Evolutionary conservation across 345 rosid species (phyloP), one percentile per base, ranked within the genome.

Genomic region (Ceriops tagal): DNA sequence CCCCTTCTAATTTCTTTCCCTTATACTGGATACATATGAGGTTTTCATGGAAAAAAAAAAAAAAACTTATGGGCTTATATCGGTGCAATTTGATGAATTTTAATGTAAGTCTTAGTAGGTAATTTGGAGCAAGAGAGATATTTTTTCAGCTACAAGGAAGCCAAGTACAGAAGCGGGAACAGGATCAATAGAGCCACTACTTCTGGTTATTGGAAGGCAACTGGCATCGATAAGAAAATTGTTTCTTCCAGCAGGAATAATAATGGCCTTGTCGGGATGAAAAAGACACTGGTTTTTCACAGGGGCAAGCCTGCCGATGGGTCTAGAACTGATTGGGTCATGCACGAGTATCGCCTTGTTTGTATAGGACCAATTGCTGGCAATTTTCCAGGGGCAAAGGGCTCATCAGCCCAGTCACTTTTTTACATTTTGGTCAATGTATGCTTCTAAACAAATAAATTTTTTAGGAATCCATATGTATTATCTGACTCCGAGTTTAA

Each of bases 131-230:
- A 85, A 60, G 98, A 89, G 77, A 82, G 80, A 70, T 93, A 93
- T 71, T 93, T 85, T 76, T 93, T 93, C 79, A 85, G 88, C 81
- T 80, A 66, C 63, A 86, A 82, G 66, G 95, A 88, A 74, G 81
- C 86, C 39, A 88, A 86, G 77, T 86, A 86, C 65, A 78, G 72
- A 21, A 86, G 80, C 30, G 86, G 89, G 61, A 88, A 80, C 66
- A 72, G 84, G 62, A 81, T 78, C 27, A 85, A 89, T 53, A 81
- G 89, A 53, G 84, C 84, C 6, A 91, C 92, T 0, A 65, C 67
- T 67, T 88, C 92, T 7, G 97, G 97, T 24, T 89, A 85, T 69
- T 93, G 98, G 98, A 90, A 93, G 72, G 86, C 92, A 37, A 86
- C 85, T 19, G 96, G 92, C 22, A 39, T 74, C 57, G 93, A 93